Evolutionary conservation across 768 basidiomycete species (phyloP), one percentile per base, ranked within the genome.

Genomic region (Hygrocybe punicea): DNA sequence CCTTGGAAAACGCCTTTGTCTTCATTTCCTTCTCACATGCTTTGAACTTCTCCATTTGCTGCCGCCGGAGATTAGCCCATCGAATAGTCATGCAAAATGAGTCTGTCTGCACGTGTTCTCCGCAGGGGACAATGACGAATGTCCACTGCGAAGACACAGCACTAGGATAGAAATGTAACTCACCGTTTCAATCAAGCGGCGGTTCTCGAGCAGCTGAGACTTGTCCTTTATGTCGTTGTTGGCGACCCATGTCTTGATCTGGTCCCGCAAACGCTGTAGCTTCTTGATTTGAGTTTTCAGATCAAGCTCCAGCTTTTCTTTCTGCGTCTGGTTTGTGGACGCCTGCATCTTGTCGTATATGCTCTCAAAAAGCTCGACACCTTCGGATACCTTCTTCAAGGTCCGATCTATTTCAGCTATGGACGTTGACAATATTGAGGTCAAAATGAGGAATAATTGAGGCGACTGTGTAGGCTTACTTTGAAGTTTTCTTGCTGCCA

Each of bases 1-100:
- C 97, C 69, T 98, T 99, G 17, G 95, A 98, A 75, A 98, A 99
- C 0, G 97, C 97, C 73, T 99, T 99, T 57, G 97, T 98, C 82
- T 99, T 99, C 96, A 98, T 98, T 76, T 99, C 97, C 78, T 98
- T 99, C 78, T 99, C 97, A 76, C 95, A 94, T 21, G 96, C 96
- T 68, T 99, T 99, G 84, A 99, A 99, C 70, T 93, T 95, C 78
- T 99, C 97, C 97, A 99, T 99, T 98, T 98, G 97, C 97, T 98
- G 73, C 59, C 63, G 58, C 46, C 60, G 57, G 67, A 56, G 56
- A 13, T 13, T 23, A n/a, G 21, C 21, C 11, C 4, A 16, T 42
- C 40, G 19, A 42, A 9, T 9, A n/a, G 36, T 39, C 36, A 9
- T n/a, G n/a, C 9, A 9, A 19, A 42, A 14, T 16, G 6, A 3